Conservation (phyloP, 75 land plant species). For the Chamaecyparis obtusa region DNA sequence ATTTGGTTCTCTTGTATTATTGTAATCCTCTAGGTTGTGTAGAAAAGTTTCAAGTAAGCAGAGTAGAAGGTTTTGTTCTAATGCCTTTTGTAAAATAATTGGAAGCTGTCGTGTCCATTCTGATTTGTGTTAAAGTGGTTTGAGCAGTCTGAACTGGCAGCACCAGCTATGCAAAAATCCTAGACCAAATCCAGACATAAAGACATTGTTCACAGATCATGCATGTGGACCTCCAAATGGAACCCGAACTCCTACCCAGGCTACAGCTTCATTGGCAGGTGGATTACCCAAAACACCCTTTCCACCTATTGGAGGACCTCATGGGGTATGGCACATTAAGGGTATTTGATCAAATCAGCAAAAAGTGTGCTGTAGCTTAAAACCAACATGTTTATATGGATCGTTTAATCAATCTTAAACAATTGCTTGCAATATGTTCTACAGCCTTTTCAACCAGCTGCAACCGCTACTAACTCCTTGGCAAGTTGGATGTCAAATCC, state of each 20-base stretch:
- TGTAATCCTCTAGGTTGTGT: background rate
- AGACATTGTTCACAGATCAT: constrained; percentile 74
- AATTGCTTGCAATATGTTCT: constrained; percentile 9
- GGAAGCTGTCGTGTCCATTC: background rate
- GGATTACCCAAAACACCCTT: constrained; percentile 58
- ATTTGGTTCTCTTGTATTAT: background rate
- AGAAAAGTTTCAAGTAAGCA: background rate
- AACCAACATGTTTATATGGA: background rate
- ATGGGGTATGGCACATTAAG: constrained; percentile 38
- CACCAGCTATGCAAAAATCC: constrained; percentile 90
- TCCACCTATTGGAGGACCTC: constrained; percentile 52
- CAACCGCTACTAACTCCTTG: constrained; percentile 64
- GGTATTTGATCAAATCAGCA: background rate
- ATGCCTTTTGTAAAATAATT: background rate
- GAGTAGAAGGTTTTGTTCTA: background rate
- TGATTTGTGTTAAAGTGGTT: background rate
- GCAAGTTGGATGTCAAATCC: constrained; percentile 94
- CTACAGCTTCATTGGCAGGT: constrained; percentile 43
- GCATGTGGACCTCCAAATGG: constrained; percentile 71
- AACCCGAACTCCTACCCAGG: constrained; percentile 56
- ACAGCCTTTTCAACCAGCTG: constrained; percentile 69
- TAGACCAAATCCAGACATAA: constrained; percentile 77
- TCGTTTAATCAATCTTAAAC: background rate
- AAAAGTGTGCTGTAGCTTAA: background rate
- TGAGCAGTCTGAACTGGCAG: constrained; percentile 81